phyloP scores from a whole-genome alignment of 768 basidiomycete genomes.

The Psilocybe tampanensis region DNA sequence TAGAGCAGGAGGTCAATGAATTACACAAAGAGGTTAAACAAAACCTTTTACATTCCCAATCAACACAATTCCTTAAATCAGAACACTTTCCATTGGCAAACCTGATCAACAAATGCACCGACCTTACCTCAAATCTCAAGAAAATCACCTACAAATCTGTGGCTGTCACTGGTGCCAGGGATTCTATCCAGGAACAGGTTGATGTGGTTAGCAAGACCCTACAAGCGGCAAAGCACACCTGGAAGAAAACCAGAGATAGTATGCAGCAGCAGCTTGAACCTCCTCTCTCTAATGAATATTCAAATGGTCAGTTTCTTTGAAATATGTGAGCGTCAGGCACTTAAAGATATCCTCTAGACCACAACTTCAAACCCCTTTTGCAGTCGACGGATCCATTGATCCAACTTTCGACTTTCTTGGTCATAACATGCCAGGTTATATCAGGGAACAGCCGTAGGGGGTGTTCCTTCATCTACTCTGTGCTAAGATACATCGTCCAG shows the following conservation, averaged over 20 bases:
- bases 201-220: not conserved
- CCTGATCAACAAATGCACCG: not conserved
- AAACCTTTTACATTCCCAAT: not conserved
- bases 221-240: not conserved
- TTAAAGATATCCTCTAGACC: not conserved
- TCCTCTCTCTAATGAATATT: not conserved
- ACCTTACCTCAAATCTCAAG: not conserved
- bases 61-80: not conserved
- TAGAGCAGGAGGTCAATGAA: not conserved
- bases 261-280: not conserved
- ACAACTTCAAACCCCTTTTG: not conserved
- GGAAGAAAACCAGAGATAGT: not conserved
- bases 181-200: not conserved
- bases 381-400: slow-evolving; percentile 8
- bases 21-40: not conserved
- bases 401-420: slow-evolving; percentile 8
- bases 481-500: slow-evolving; percentile 17
- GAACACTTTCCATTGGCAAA: not conserved
- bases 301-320: not conserved
- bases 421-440: slow-evolving; percentile 14
- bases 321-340: not conserved
- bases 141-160: not conserved
- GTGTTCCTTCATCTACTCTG: slow-evolving; percentile 10
- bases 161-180: not conserved
- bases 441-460: slow-evolving; percentile 11